Percentiles rank a stretch among this genome's conserved stretches.
Conservation (phyloP, 1,284 basidiomycete species). For the Cryptococcus sp. region DNA sequence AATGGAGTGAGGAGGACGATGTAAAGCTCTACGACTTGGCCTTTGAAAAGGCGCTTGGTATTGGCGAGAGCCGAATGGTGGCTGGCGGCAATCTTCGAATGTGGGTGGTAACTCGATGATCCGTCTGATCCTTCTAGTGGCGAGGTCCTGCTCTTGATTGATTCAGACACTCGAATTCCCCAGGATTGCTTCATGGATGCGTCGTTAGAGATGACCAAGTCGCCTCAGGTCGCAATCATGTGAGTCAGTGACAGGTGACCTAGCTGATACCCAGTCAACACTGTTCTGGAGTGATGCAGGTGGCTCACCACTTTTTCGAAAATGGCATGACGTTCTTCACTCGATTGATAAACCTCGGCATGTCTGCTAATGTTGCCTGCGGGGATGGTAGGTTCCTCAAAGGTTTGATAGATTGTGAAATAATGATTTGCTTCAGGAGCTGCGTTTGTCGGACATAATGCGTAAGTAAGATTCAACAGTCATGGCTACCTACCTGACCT, state of each 20-base stretch:
- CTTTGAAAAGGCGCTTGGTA: conserved; percentile 47
- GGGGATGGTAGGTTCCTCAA: conserved; percentile 57
- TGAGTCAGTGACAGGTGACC: too few relatives aligned
- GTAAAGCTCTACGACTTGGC: conserved; percentile 33
- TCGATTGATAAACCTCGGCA: conserved; percentile 63
- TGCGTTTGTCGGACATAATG: conserved; percentile 82
- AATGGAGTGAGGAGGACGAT: conserved; percentile 35
- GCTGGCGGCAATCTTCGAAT: conserved; percentile 43
- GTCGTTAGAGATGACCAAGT: conserved; percentile 69
- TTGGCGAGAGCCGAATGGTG: conserved; percentile 54
- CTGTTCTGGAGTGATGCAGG: conserved; percentile 61
- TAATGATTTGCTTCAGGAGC: conserved; percentile 40
- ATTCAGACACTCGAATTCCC: conserved; percentile 80
- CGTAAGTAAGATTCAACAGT: conserved; percentile 53
- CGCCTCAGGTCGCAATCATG: conserved; percentile 74
- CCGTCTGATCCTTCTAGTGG: conserved; percentile 1
- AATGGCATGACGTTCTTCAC: conserved; percentile 81
- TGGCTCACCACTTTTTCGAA: conserved; percentile 79
- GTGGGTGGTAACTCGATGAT: too few relatives aligned
- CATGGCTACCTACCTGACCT: too few relatives aligned
- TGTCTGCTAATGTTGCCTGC: conserved; percentile 64
- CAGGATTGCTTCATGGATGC: conserved; percentile 82
- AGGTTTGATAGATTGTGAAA: conserved; percentile 1
- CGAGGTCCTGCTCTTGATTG: conserved; percentile 63
- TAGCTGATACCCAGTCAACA: conserved; percentile 13